Base-by-base conservation (phyloP, 169 alveolate genomes). In the Toxoplasma gondii region DNA sequence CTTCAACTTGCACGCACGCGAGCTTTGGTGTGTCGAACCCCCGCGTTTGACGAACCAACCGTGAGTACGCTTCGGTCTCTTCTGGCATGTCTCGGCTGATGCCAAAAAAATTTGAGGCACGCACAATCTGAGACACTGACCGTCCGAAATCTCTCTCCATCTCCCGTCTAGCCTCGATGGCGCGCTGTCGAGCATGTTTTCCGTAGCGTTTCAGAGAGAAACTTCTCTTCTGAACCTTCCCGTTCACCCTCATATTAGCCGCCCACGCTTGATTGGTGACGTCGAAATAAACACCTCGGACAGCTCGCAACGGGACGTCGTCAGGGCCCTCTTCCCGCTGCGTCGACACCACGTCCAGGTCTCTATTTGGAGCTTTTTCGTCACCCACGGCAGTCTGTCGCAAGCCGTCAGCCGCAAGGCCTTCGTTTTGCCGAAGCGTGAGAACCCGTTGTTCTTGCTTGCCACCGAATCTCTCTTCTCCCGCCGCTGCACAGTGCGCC, bases 241-340 rank as follows among this genome's bases (percentile, higher is more conserved):
- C 90, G 17, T 82, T 36, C 69, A 82, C 90, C 4, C 90, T 12
- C 90, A 82, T 82, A 27, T 82, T 82, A 16, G 90, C 90, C 5
- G 90, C 90, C 90, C 90, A 82, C 29, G 90, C 90, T 24, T 82
- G 90, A 24, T 82, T 82, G 44, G 90, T 82, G 38, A 82, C 90
- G 41, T 82, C 90, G 64, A 82, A 82, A 41, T 82, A 82, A 64
- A 82, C 90, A 1, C 90, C 90, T 10, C 90, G 58, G n/a, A 82
- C 90, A 38, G 67, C 90, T 9, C 86, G 49, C n/a, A 64, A 64
- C 34, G 24, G 74, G 58, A 4, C 58, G 58, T 49, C 58, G 4
- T 49, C 58, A 12, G 58, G 58, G 12, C 58, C 58, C 4, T 49
- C 58, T 49, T 4, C 12, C 58, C 58, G 12, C 58, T 4, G 58